phyloP scores from a whole-genome alignment of 352 stramenopile species.

The Phytophthora pluvialis region DNA sequence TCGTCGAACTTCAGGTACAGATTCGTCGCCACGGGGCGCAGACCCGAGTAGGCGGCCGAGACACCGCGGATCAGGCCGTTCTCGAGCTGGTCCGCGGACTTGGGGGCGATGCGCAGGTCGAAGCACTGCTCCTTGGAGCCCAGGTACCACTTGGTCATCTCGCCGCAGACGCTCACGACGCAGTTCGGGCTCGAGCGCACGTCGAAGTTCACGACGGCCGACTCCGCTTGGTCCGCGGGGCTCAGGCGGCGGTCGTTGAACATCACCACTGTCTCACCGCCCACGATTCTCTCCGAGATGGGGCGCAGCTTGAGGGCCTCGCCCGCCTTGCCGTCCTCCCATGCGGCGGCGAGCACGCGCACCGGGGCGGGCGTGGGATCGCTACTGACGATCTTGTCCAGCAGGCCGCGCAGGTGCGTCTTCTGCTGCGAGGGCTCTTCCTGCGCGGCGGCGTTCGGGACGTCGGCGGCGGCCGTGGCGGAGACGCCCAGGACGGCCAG shows the following conservation, averaged over 20 bases:
- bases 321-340: conserved; percentile 36
- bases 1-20: conserved; percentile 85
- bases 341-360: conserved; percentile 45
- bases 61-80: conserved; percentile 75
- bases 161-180: conserved; percentile 76
- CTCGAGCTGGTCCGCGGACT: conserved; percentile 53
- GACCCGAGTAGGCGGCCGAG: conserved; percentile 64
- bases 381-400: conserved; percentile 42
- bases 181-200: conserved; percentile 73
- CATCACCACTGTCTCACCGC: conserved; percentile 72
- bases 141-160: conserved; percentile 68
- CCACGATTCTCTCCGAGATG: conserved; percentile 58
- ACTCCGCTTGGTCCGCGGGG: conserved; percentile 48
- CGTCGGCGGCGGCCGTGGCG: neutral
- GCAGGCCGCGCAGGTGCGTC: conserved; percentile 47
- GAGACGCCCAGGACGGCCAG: conserved; percentile 27
- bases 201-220: conserved; percentile 72
- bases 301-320: conserved; percentile 38
- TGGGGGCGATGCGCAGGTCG: conserved; percentile 72
- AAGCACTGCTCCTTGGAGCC: conserved; percentile 72
- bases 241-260: conserved; percentile 63
- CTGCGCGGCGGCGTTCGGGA: neutral
- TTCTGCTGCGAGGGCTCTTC: conserved; percentile 31
- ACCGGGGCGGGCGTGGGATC: conserved; percentile 31
- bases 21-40: conserved; percentile 59